A percentile compares a stretch with the other conserved stretches of the same genome.
phyloP scores from a whole-genome alignment of 805 yeast species.

The Sugiyamaella floridensis region DNA sequence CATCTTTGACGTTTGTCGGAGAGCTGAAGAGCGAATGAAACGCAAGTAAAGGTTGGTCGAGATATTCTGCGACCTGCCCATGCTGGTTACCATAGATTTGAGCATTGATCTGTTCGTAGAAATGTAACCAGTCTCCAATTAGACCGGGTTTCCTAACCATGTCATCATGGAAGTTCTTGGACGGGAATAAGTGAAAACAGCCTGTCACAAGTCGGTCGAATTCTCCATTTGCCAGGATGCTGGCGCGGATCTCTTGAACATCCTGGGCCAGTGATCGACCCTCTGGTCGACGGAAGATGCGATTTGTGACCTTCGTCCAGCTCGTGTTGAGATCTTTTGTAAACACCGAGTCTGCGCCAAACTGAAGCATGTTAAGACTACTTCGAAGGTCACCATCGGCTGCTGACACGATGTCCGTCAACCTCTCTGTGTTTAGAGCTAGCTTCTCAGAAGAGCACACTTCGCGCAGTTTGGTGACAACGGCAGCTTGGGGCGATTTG shows the following conservation, averaged over 20 bases:
- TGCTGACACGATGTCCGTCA: constrained; percentile 60
- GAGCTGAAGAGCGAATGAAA: constrained; percentile 62
- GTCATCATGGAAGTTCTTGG: constrained; percentile 58
- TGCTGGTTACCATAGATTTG: constrained; percentile 38
- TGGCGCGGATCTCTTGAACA: constrained; percentile 41
- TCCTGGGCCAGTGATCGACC: constrained; percentile 41
- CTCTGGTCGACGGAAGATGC: constrained; percentile 50
- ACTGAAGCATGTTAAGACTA: constrained; percentile 77
- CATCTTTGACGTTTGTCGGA: constrained; percentile 35
- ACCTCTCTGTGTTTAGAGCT: constrained; percentile 39
- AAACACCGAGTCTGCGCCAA: constrained; percentile 31
- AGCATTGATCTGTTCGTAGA: constrained; percentile 51
- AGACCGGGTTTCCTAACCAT: constrained; percentile 50
- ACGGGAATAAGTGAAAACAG: constrained; percentile 61
- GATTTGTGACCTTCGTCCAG: constrained; percentile 62
- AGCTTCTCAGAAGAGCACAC: constrained; percentile 53
- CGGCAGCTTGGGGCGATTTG: constrained; percentile 45
- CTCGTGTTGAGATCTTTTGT: constrained; percentile 54
- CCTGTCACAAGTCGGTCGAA: constrained; percentile 60
- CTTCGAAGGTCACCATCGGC: constrained; percentile 82
- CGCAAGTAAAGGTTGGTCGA: constrained; percentile 50
- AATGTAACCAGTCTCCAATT: constrained; percentile 70
- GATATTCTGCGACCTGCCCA: constrained; percentile 47
- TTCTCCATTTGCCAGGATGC: constrained; percentile 42
- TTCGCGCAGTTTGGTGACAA: constrained; percentile 42